Evolutionary conservation across 2,329 filamentous ascomycete genomes (phyloP), one percentile per base, ranked within the genome.

Genomic region (Phialophora expanda): DNA sequence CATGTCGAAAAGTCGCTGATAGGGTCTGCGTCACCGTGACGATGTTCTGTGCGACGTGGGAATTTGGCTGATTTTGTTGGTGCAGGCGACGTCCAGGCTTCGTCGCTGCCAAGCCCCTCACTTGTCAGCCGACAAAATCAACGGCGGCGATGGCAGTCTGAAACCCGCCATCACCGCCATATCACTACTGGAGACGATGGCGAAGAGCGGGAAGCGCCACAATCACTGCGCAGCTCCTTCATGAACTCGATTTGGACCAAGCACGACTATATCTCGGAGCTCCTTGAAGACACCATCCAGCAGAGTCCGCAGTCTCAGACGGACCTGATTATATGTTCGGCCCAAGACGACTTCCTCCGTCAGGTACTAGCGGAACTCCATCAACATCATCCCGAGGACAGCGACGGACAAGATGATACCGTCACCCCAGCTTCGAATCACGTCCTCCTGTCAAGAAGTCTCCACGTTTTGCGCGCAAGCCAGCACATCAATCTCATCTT

Each of bases 401-500:
- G 61, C 5, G 48, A 55, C 14, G 32, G 22, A 12, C 24, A 22
- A 56, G 56, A 46, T 30, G 30, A 44, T 2, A 32, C 3, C 24
- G 22, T 26, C 14, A 11, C 12, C 58, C 59, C 51, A 56, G 22
- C 54, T 62, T 54, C 57, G 44, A 69, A 66, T 53, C 79, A 81
- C 71, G 71, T 75, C 38, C 79, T 92, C 7, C 78, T 91, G 6
- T 80, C 82, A 17, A 85, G 88, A 30, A 88, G 90, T 0, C 85
- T 97, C 14, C 84, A 88, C 62, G 85, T 91, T 68, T 82, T 93
- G 30, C 86, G 89, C 55, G 84, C 85, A 3, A 89, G 91, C 7
- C 85, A 87, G 32, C 87, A 89, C 72, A 84, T 96, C 68, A 86
- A 86, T 62, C 77, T 93, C 8, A 80, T 86, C 41, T 97, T 96